Evolutionary conservation across 2,329 filamentous ascomycete genomes (phyloP).

Genomic region (Calonectria crousiana): DNA sequence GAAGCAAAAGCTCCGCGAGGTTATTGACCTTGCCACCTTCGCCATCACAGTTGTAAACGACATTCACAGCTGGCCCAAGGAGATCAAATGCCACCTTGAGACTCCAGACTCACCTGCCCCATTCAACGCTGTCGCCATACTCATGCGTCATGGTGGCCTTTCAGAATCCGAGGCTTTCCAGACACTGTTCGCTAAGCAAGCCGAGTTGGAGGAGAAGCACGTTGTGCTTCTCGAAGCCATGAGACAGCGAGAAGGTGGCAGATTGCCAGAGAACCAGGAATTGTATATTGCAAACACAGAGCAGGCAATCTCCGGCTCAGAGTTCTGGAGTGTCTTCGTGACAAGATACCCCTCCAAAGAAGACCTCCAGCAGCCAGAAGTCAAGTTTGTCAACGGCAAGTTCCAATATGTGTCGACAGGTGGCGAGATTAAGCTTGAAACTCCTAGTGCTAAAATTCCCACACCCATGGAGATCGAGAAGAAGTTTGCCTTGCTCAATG

Average conservation of each 20-base stretch:
- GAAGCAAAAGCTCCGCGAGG: neutral
- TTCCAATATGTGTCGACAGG: neutral
- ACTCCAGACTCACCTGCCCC: neutral
- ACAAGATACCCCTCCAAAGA: neutral
- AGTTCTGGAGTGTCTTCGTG: neutral
- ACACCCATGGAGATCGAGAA: neutral
- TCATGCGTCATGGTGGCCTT: neutral
- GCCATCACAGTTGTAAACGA: conserved; percentile 1
- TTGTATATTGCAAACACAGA: neutral
- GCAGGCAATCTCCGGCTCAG: neutral
- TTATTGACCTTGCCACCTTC: neutral
- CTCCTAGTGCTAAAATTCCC: neutral
- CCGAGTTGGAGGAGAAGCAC: neutral
- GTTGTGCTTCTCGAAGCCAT: neutral
- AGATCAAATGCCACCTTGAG: neutral
- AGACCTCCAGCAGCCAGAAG: neutral
- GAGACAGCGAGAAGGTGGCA: neutral
- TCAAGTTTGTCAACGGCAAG: neutral
- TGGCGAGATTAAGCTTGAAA: neutral
- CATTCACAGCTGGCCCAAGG: neutral
- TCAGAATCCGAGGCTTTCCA: neutral
- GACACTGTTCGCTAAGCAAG: neutral
- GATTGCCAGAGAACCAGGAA: neutral
- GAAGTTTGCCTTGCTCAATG: neutral
- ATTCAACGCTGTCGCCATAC: neutral